These are phyloP conservation scores for Durusdinium trenchii DNA, from an alignment of 73 alveolate species.

Conservation along the genomic window DNA sequence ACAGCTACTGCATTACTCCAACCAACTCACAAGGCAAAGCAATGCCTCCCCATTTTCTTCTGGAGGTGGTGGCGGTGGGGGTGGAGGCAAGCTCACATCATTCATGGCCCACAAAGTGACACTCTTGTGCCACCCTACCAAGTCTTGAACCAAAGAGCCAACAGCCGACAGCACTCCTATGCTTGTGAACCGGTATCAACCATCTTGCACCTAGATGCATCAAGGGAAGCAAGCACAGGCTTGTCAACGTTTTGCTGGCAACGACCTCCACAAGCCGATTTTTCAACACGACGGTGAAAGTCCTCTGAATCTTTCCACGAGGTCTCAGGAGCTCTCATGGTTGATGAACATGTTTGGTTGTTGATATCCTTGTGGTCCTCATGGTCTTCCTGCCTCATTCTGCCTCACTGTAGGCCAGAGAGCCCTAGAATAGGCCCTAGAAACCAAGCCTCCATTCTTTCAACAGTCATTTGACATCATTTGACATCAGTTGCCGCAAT, in stretches of 20 bases:
- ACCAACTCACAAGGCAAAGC: too few relatives aligned
- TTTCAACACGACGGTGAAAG: not conserved
- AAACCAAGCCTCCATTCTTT: too few relatives aligned
- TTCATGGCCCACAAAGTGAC: conserved; percentile 53
- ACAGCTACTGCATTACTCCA: too few relatives aligned
- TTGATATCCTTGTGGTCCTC: too few relatives aligned
- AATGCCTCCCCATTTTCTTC: conserved; percentile 40
- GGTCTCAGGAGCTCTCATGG: not conserved
- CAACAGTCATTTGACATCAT: too few relatives aligned
- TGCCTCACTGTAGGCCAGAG: too few relatives aligned
- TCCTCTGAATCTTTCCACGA: not conserved
- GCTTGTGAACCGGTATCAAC: not conserved
- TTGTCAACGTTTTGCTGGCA: not conserved
- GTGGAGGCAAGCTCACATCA: conserved; percentile 70
- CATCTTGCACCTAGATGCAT: not conserved
- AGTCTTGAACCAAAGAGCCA: not conserved
- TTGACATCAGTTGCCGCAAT: too few relatives aligned
- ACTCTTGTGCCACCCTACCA: conserved; percentile 14
- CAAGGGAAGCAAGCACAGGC: not conserved
- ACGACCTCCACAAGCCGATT: not conserved
- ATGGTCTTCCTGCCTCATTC: too few relatives aligned
- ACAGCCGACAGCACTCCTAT: not conserved
- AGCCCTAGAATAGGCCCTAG: too few relatives aligned
- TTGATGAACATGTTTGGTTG: too few relatives aligned
- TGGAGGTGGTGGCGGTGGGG: conserved; percentile 90